A percentile compares a stretch with the other conserved stretches of the same genome.
phyloP scores from a whole-genome alignment of 2,329 filamentous ascomycete genomes.

The Pseudogymnoascus sp. region DNA sequence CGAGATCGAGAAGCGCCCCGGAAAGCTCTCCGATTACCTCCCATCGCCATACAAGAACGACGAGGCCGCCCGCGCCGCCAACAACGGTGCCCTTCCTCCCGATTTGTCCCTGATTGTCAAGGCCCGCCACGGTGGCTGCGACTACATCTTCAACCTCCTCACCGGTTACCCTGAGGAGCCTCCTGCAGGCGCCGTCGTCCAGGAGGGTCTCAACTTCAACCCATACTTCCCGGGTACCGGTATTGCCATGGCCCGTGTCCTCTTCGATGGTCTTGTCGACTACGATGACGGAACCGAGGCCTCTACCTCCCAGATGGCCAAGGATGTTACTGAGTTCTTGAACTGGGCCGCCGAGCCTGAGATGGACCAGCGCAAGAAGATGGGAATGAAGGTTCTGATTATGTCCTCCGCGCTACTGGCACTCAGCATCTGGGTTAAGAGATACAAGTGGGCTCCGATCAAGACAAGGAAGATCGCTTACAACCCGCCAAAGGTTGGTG shows the following conservation, averaged over 20 bases:
- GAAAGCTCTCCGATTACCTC: constrained; percentile 97
- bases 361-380: constrained; percentile 99
- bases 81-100: constrained; percentile 94
- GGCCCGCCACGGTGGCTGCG: constrained; percentile 91
- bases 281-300: constrained; percentile 96
- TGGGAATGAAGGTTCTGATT: constrained; percentile 94
- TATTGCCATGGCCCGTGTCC: constrained; percentile 97
- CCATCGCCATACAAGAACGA: constrained; percentile 97
- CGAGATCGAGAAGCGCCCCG: constrained; percentile 95
- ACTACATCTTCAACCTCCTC: constrained; percentile 96
- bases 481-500: constrained; percentile 55
- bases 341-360: constrained; percentile 99
- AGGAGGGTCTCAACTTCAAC: constrained; percentile 97
- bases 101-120: constrained; percentile 98
- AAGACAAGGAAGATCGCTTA: constrained; percentile 94
- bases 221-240: constrained; percentile 99
- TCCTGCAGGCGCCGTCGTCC: constrained; percentile 79
- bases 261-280: constrained; percentile 95
- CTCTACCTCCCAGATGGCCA: constrained; percentile 97
- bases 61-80: constrained; percentile 93
- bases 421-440: constrained; percentile 94
- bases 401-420: constrained; percentile 74
- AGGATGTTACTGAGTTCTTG: constrained; percentile 97
- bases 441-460: constrained; percentile 97
- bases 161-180: constrained; percentile 97